Conservation (phyloP, 1,139 yeast species). For the Hanseniaspora uvarum region DNA sequence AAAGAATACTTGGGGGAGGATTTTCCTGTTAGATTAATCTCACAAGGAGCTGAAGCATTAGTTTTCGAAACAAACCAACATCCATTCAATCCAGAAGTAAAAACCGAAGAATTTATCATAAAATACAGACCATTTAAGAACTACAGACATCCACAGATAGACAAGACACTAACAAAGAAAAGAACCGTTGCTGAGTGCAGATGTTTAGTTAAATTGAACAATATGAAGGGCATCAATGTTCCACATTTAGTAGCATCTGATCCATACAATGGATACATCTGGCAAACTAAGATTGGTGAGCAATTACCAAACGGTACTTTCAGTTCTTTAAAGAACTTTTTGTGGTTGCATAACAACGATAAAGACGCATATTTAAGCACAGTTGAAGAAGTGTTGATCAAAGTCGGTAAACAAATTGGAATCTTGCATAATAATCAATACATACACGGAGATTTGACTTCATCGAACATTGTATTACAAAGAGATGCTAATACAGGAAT, state of each 20-base stretch:
- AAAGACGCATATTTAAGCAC: slow-evolving; percentile 28
- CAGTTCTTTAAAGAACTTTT: slow-evolving; percentile 58
- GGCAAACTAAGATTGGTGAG: slow-evolving; percentile 74
- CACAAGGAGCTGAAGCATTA: slow-evolving; percentile 95
- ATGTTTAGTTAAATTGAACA: slow-evolving; percentile 50
- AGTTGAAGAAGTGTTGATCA: slow-evolving; percentile 37
- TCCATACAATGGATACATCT: slow-evolving; percentile 65
- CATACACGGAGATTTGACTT: slow-evolving; percentile 90
- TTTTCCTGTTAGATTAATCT: slow-evolving; percentile 45
- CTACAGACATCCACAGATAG: slow-evolving; percentile 79
- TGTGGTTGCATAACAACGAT: slow-evolving; percentile 47
- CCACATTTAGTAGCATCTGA: slow-evolving; percentile 69
- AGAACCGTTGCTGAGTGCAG: slow-evolving; percentile 81
- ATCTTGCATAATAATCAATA: slow-evolving; percentile 63
- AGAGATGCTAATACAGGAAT: slow-evolving; percentile 2
- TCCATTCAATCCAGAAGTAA: slow-evolving; percentile 45
- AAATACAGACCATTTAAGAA: slow-evolving; percentile 84
- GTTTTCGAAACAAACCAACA: slow-evolving; percentile 57
- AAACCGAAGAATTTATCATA: slow-evolving; percentile 42
- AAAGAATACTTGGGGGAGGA: slow-evolving; percentile 36
- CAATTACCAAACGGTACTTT: slow-evolving; percentile 40
- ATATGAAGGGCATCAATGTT: slow-evolving; percentile 46
- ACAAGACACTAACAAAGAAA: slow-evolving; percentile 61
- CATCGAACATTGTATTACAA: slow-evolving; percentile 65
- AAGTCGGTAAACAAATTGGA: slow-evolving; percentile 64